Percentiles rank a stretch among this genome's conserved stretches.
These are phyloP conservation scores for Austroboletus niveus DNA, from an alignment of 1,284 basidiomycete genomes.

Conservation along the genomic window DNA sequence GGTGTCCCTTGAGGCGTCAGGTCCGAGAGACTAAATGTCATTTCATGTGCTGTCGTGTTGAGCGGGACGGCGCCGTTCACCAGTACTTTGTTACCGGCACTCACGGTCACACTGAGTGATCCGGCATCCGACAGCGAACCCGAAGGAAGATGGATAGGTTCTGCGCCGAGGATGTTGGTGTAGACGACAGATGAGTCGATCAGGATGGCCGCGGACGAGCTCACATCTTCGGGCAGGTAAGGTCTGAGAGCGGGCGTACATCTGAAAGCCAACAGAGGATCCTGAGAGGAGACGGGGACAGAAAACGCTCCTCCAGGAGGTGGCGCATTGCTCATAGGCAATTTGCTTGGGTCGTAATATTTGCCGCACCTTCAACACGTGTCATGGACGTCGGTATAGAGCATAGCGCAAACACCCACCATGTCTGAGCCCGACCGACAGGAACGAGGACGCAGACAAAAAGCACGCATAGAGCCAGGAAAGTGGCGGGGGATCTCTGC, in stretches of 20 bases:
- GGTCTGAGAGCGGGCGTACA: slow-evolving; percentile 30
- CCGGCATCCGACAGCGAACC: slow-evolving; percentile 21
- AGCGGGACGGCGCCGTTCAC: slow-evolving; percentile 25
- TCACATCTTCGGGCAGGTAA: slow-evolving; percentile 28
- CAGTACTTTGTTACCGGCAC: slow-evolving; percentile 18
- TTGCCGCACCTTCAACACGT: slow-evolving; percentile 28
- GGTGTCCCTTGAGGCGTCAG: slow-evolving; percentile 23
- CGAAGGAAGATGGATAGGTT: slow-evolving; percentile 25
- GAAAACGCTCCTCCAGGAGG: slow-evolving; percentile 27
- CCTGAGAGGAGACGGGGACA: slow-evolving; percentile 16
- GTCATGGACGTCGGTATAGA: neutral
- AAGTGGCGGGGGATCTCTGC: no score
- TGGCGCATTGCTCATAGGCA: slow-evolving; percentile 21
- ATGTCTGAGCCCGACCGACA: slow-evolving; percentile 30
- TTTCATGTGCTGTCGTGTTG: slow-evolving; percentile 27
- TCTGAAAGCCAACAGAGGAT: slow-evolving; percentile 27
- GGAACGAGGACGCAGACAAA: slow-evolving; percentile 18
- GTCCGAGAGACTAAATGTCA: slow-evolving; percentile 20
- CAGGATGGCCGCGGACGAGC: slow-evolving; percentile 22
- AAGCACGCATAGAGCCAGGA: slow-evolving; percentile 9
- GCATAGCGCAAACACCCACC: slow-evolving; percentile 23
- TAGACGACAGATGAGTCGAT: slow-evolving; percentile 29
- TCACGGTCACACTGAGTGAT: slow-evolving; percentile 26
- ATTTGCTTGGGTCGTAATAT: slow-evolving; percentile 26
- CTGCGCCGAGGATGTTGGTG: slow-evolving; percentile 20